Percentiles rank a stretch among this genome's conserved stretches.
Conservation (phyloP, 2,329 filamentous ascomycete genomes). For the Decorospora gaudefroyi region DNA sequence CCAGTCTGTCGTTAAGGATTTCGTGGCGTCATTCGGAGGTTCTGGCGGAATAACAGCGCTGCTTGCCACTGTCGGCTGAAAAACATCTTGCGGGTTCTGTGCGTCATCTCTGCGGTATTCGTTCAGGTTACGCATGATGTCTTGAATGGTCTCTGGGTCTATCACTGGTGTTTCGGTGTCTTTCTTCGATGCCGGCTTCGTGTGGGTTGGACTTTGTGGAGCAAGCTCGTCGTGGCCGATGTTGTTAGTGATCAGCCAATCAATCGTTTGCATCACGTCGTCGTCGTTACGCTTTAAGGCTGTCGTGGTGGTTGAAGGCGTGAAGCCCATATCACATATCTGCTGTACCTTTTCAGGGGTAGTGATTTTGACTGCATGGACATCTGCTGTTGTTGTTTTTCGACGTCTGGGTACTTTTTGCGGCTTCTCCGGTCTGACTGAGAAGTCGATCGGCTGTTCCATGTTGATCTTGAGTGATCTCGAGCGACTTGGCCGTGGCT, state of each 20-base stretch:
- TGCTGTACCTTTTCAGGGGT: conserved; percentile 40
- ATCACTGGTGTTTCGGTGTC: not conserved
- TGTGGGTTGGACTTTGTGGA: conserved; percentile 20
- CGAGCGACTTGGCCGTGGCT: conserved; percentile 45
- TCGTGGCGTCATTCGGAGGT: not conserved
- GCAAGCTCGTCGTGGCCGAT: conserved; percentile 39
- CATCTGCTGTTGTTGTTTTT: conserved; percentile 26
- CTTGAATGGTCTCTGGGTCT: conserved; percentile 7
- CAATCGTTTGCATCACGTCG: conserved; percentile 37
- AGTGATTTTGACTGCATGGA: conserved; percentile 6
- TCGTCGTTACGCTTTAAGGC: conserved; percentile 35
- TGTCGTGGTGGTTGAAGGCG: conserved; percentile 34
- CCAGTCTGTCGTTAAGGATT: not conserved
- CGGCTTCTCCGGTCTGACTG: conserved; percentile 35
- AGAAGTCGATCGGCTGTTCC: conserved; percentile 37
- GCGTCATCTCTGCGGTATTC: conserved; percentile 8
- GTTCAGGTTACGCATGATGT: conserved; percentile 10
- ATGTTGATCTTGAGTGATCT: conserved; percentile 34
- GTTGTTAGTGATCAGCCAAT: conserved; percentile 40
- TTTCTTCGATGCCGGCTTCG: conserved; percentile 4
- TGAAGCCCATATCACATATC: conserved; percentile 47
- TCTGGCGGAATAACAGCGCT: not conserved
- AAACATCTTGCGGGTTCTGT: not conserved
- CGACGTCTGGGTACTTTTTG: conserved; percentile 29
- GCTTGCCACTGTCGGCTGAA: not conserved